These are phyloP conservation scores for Meyerozyma carpophila DNA, from an alignment of 1,139 yeast genomes.

Conservation along the genomic window DNA sequence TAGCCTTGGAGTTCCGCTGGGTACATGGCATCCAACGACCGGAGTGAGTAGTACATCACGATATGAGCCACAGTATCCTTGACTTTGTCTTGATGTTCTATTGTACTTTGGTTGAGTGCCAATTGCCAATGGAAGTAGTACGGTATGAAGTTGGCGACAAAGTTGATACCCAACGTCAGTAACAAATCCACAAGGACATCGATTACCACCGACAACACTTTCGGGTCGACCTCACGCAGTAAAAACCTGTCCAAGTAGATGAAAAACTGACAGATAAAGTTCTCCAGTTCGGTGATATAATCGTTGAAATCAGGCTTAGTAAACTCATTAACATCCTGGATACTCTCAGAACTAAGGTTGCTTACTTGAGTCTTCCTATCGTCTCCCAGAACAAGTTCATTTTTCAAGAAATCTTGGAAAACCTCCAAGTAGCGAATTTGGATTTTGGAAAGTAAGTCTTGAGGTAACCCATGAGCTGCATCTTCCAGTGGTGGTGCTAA, in stretches of 20 bases:
- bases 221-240: constrained; percentile 15
- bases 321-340: constrained; percentile 17
- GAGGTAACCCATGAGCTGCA: constrained; percentile 13
- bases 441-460: constrained; percentile 21
- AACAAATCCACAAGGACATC: constrained; percentile 25
- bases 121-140: constrained; percentile 45
- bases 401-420: constrained; percentile 28
- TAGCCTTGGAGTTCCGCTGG: constrained; percentile 22
- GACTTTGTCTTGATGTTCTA: constrained; percentile 6
- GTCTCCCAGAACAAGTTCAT: constrained; percentile 20
- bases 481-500: constrained; percentile 24
- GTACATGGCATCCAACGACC: constrained; percentile 26
- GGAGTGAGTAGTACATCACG: constrained; percentile 21
- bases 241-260: constrained; percentile 30
- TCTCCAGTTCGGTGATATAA: constrained; percentile 32
- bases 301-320: constrained; percentile 33
- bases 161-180: constrained; percentile 40
- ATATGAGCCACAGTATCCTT: constrained; percentile 35
- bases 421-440: constrained; percentile 30
- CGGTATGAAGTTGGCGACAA: constrained; percentile 41
- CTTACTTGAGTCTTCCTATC: not conserved
- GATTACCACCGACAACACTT: constrained; percentile 19
- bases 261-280: constrained; percentile 31
- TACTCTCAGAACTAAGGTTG: constrained; percentile 3
- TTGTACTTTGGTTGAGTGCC: constrained; percentile 6